Percentiles rank a stretch among this genome's conserved stretches.
phyloP scores from a whole-genome alignment of 495 filamentous ascomycete species.

The Penicillium antarcticum region DNA sequence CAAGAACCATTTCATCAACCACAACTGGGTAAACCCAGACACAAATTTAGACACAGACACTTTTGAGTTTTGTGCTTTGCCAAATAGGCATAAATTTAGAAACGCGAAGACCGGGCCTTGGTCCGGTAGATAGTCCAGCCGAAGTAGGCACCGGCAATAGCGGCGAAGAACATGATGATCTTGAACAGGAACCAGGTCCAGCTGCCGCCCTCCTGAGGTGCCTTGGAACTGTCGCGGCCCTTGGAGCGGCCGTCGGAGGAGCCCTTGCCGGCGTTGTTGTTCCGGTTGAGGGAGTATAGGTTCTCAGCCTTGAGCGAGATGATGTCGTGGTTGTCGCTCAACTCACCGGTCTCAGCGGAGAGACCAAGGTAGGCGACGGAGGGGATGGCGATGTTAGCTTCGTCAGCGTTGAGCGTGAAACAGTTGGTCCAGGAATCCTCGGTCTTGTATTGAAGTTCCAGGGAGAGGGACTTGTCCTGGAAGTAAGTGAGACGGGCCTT shows the following conservation, averaged over 20 bases:
- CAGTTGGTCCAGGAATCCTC: slow-evolving; percentile 87
- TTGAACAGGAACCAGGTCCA: slow-evolving; percentile 95
- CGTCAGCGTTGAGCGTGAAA: slow-evolving; percentile 65
- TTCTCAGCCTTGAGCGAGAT: slow-evolving; percentile 85
- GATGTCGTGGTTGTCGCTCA: slow-evolving; percentile 98
- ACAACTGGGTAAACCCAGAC: slow-evolving; percentile 2
- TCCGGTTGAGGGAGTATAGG: slow-evolving; percentile 64
- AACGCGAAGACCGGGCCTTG: slow-evolving; percentile 71
- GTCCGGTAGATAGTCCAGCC: slow-evolving; percentile 81
- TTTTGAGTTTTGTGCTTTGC: background rate
- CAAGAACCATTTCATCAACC: slow-evolving; percentile 23
- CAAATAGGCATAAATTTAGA: slow-evolving; percentile 44
- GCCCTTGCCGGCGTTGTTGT: slow-evolving; percentile 37
- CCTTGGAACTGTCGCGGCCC: slow-evolving; percentile 33
- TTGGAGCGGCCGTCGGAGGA: slow-evolving; percentile 30
- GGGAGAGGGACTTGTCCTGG: slow-evolving; percentile 86
- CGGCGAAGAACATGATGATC: slow-evolving; percentile 69
- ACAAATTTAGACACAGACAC: background rate
- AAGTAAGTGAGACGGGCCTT: slow-evolving; percentile 92
- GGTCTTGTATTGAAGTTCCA: slow-evolving; percentile 90
- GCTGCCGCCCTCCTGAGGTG: slow-evolving; percentile 53
- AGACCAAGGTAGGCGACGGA: slow-evolving; percentile 93
- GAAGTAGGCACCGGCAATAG: slow-evolving; percentile 69
- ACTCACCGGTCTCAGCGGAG: slow-evolving; percentile 91
- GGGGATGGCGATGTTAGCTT: slow-evolving; percentile 74